Conservation (phyloP, 768 basidiomycete genomes). For the Pulveroboletus ravenelii region DNA sequence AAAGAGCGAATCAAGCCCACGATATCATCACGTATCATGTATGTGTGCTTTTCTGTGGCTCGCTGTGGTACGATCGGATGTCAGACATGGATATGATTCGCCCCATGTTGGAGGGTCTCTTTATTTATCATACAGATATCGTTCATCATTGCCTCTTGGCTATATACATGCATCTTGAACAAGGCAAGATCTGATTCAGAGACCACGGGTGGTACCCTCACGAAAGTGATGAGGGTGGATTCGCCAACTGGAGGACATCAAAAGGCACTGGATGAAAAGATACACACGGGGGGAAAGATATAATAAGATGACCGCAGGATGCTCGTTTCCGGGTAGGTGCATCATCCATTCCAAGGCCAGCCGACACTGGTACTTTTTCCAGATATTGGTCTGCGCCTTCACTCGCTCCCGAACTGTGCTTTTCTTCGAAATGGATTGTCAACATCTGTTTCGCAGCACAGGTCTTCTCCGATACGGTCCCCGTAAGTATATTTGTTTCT, state of each 20-base stretch:
- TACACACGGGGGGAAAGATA: constrained; percentile 39
- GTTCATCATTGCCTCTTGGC: constrained; percentile 85
- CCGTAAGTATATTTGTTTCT: constrained; percentile 51
- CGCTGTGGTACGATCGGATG: no score
- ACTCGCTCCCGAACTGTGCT: constrained; percentile 76
- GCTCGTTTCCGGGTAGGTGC: constrained; percentile 70
- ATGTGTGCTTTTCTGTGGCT: no score
- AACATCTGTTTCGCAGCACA: constrained; percentile 80
- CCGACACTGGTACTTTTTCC: constrained; percentile 5
- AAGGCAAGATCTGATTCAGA: constrained; percentile 74
- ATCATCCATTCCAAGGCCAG: not conserved
- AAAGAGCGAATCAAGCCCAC: no score
- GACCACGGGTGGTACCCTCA: constrained; percentile 91
- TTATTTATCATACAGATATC: constrained; percentile 40
- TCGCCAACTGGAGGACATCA: constrained; percentile 35
- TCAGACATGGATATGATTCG: no score
- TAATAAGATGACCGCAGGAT: constrained; percentile 75
- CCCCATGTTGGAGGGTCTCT: no score
- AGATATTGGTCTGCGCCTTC: constrained; percentile 71
- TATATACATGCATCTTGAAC: constrained; percentile 74
- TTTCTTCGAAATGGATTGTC: constrained; percentile 87
- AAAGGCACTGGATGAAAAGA: constrained; percentile 30
- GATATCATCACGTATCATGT: no score
- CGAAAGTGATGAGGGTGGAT: constrained; percentile 43
- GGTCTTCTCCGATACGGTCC: constrained; percentile 74